Percentiles rank a stretch among this genome's conserved stretches.
phyloP scores from a whole-genome alignment of 306 rosid species.

The Cicer cuneatum region DNA sequence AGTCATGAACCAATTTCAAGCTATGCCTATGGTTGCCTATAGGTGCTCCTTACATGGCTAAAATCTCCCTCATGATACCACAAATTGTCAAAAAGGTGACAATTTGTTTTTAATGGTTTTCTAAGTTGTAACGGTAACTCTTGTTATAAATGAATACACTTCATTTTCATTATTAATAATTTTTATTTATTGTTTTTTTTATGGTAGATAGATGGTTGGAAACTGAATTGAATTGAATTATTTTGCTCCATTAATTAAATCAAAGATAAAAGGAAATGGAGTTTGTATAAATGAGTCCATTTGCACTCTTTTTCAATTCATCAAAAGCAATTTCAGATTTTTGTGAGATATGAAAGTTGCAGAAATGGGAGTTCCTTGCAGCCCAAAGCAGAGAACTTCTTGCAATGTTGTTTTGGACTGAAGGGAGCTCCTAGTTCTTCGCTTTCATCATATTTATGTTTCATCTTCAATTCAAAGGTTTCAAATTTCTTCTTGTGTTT shows the following conservation, averaged over 20 bases:
- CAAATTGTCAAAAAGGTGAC: constrained; percentile 36
- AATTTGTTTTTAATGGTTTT: constrained; percentile 43
- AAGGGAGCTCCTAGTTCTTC: constrained; percentile 89
- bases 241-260: constrained; percentile 30
- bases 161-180: constrained; percentile 9
- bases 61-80: constrained; percentile 40
- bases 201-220: constrained; percentile 30
- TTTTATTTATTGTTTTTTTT: constrained; percentile 1
- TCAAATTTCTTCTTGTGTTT: neutral
- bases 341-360: constrained; percentile 50
- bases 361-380: constrained; percentile 75
- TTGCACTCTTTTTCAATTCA: constrained; percentile 14
- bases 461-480: constrained; percentile 24
- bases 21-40: constrained; percentile 40
- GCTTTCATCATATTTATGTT: constrained; percentile 45
- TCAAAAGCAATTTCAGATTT: constrained; percentile 22
- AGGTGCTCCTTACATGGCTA: constrained; percentile 45
- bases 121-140: constrained; percentile 39
- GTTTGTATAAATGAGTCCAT: constrained; percentile 38
- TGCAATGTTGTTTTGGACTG: constrained; percentile 63
- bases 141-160: constrained; percentile 39
- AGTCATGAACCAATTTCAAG: constrained; percentile 46
- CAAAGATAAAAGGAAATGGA: neutral
- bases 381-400: constrained; percentile 52
- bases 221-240: constrained; percentile 4